Base-by-base conservation (phyloP, 768 basidiomycete species). In the Neoboletus magnificus region DNA sequence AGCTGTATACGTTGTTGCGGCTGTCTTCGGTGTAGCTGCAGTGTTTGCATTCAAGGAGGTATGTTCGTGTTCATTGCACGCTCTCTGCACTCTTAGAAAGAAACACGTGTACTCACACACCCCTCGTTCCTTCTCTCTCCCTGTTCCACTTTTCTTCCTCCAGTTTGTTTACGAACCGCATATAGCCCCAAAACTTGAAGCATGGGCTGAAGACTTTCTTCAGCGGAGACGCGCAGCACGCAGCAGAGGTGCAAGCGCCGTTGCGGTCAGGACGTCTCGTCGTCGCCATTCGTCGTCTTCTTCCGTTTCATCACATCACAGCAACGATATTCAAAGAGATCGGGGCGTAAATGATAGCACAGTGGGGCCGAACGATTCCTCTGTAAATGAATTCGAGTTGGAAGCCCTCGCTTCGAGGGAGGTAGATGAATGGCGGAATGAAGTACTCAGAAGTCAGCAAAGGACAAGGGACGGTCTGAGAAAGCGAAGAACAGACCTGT, bases 121-220 rank as follows among this genome's bases (percentile, higher is more conserved):
- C 39, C 40, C 22, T 48, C 40, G 35, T 52, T 50, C 56, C 7
- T 43, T 50, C 50, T 45, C 25, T 20, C 52, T 23, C 23, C 30
- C 10, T 12, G 18, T 29, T 23, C 5, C 15, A 18, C 4, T 15
- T 2, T 13, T 32, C 18, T 37, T 30, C 29, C 20, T 41, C 35
- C 55, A 89, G 86, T 82, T 83, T 52, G 79, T 89, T 29, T 87
- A 86, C 54, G 85, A 85, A 58, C 86, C 86, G 11, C 85, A 86
- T 55, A 77, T 88, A 54, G 84, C 84, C 20, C 86, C 85, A 0
- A 76, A 73, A 41, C 43, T 88, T 29, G 85, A 84, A 73, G 72
- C 68, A 48, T 74, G 74, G 71, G 67, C 68, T 2, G 72, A 75
- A 61, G 62, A 63, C 25, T 73, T 68, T 62, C 60, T 72, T 23